A percentile compares a stretch with the other conserved stretches of the same genome.
Evolutionary conservation across 805 yeast genomes (phyloP).

Genomic region (Saturnispora serradocipensis): DNA sequence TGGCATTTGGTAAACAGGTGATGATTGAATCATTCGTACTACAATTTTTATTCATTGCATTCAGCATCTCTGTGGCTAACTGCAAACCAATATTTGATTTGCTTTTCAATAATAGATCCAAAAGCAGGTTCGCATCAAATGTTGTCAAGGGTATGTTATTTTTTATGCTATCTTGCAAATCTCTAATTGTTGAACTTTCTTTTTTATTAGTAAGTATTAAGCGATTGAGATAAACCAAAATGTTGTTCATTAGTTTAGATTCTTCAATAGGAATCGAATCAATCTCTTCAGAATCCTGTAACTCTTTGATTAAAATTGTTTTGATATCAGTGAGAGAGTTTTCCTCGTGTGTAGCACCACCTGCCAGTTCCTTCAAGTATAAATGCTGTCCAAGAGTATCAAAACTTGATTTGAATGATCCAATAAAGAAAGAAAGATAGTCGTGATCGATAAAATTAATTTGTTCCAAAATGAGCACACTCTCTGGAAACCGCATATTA

Average conservation of each 20-base stretch:
- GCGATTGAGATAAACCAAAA: constrained; percentile 11
- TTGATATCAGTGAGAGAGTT: constrained; percentile 11
- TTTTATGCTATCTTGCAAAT: constrained; percentile 12
- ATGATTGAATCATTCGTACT: background rate
- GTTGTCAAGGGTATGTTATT: constrained; percentile 19
- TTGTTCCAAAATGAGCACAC: constrained; percentile 13
- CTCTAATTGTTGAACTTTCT: constrained; percentile 9
- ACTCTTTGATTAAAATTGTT: constrained; percentile 13
- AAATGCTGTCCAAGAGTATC: constrained; percentile 16
- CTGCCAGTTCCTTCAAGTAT: constrained; percentile 10
- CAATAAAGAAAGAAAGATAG: background rate
- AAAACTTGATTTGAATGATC: constrained; percentile 7
- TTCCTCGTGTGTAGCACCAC: background rate
- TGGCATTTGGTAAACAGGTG: constrained; percentile 29
- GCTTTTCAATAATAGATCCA: constrained; percentile 16
- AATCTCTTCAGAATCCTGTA: background rate
- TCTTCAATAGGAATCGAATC: constrained; percentile 16
- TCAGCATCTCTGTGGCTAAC: constrained; percentile 27
- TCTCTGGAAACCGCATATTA: constrained; percentile 13
- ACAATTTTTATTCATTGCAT: constrained; percentile 20
- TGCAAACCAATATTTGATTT: constrained; percentile 16
- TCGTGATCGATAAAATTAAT: background rate
- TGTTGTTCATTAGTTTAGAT: constrained; percentile 17
- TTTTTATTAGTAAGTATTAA: constrained; percentile 7
- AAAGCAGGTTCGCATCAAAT: constrained; percentile 19